A percentile compares a stretch with the other conserved stretches of the same genome.
These are phyloP conservation scores for Malassezia slooffiae DNA, from an alignment of 1,284 basidiomycete species.

Conservation along the genomic window DNA sequence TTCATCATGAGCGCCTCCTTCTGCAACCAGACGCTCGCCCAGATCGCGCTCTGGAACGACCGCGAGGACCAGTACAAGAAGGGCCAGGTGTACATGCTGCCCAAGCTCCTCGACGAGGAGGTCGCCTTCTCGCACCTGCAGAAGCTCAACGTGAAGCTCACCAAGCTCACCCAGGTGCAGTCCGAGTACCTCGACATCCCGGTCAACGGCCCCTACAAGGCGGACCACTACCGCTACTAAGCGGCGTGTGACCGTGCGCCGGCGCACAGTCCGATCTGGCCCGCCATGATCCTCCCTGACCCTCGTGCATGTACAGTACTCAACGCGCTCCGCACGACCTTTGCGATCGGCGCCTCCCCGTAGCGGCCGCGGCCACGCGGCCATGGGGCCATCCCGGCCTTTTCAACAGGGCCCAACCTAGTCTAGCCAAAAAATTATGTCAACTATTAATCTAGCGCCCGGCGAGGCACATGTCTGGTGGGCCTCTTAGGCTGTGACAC, in stretches of 20 bases:
- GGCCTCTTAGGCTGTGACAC: no score
- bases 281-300: no score
- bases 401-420: conserved; percentile 45
- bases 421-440: no score
- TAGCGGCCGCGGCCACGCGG: not conserved
- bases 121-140: conserved; percentile 88
- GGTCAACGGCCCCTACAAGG: conserved; percentile 74
- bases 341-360: no score
- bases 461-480: no score
- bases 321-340: conserved; percentile 15
- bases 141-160: conserved; percentile 87
- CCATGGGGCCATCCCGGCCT: conserved; percentile 26
- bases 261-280: no score
- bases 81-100: conserved; percentile 53
- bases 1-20: conserved; percentile 99
- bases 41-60: conserved; percentile 91
- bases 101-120: conserved; percentile 97
- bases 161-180: conserved; percentile 65
- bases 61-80: conserved; percentile 68
- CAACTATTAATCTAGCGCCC: no score
- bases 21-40: conserved; percentile 94
- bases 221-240: conserved; percentile 47
- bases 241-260: no score
- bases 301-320: conserved; percentile 17
- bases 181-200: conserved; percentile 87